Conservation (phyloP, 768 basidiomycete genomes). For the Lenzites betulinus region DNA sequence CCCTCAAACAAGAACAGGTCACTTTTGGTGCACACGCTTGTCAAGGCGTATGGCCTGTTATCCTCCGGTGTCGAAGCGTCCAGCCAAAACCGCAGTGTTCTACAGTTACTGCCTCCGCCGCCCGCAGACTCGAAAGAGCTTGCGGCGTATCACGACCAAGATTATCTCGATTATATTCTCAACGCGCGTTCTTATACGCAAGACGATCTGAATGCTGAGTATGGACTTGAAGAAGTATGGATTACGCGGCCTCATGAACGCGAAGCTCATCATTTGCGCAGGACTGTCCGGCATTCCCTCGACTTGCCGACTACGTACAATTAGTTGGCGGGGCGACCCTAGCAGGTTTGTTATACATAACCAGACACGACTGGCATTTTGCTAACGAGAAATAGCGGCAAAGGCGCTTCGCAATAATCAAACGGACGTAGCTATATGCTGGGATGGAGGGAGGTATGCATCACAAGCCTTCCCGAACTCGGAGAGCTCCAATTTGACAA, state of each 20-base stretch:
- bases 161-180: slow-evolving; percentile 66
- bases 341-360: slow-evolving; percentile 40
- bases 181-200: not conserved
- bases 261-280: slow-evolving; percentile 30
- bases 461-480: too few species aligned
- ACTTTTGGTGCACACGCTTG: slow-evolving; percentile 63
- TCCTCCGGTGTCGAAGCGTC: slow-evolving; percentile 29
- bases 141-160: slow-evolving; percentile 64
- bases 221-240: slow-evolving; percentile 63
- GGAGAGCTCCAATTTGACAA: not conserved
- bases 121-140: slow-evolving; percentile 62
- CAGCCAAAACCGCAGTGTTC: slow-evolving; percentile 14
- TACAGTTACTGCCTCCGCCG: slow-evolving; percentile 51
- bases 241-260: too few species aligned
- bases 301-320: slow-evolving; percentile 67
- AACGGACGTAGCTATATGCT: slow-evolving; percentile 71
- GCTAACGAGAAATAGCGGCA: slow-evolving; percentile 44
- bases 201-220: slow-evolving; percentile 34
- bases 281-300: slow-evolving; percentile 83
- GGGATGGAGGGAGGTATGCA: slow-evolving; percentile 87
- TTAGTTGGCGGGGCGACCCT: slow-evolving; percentile 78
- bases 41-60: slow-evolving; percentile 54
- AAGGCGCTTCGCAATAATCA: slow-evolving; percentile 51
- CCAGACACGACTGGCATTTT: too few species aligned
- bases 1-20: slow-evolving; percentile 74